A percentile compares a stretch with the other conserved stretches of the same genome.
These are phyloP conservation scores for Inga laurina DNA, from an alignment of 306 rosid species.

Conservation along the genomic window DNA sequence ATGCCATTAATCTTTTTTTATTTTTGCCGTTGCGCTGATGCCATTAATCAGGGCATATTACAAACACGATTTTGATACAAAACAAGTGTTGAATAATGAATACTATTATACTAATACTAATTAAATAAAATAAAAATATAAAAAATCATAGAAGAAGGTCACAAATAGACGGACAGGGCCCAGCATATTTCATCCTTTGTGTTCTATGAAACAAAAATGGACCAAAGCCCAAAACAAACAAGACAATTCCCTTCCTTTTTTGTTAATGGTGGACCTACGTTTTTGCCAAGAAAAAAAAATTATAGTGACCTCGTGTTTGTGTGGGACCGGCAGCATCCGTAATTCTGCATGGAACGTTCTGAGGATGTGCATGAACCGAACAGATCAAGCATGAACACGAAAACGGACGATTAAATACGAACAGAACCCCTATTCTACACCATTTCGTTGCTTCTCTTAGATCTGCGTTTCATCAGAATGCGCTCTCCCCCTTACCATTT, in stretches of 20 bases:
- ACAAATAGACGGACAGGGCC: background rate
- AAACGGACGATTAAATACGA: background rate
- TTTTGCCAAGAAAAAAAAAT: background rate
- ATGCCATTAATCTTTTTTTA: too few species aligned
- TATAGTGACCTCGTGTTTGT: background rate
- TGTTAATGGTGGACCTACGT: background rate
- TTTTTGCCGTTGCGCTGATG: too few species aligned
- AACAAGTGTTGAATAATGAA: too few species aligned
- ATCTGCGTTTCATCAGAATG: conserved; percentile 19
- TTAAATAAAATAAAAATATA: too few species aligned
- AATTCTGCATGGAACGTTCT: background rate
- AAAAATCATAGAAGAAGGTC: background rate
- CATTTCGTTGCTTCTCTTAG: conserved; percentile 23
- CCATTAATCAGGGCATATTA: too few species aligned
- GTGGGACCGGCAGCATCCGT: background rate
- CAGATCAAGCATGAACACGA: background rate
- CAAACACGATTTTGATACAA: too few species aligned
- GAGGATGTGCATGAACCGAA: background rate
- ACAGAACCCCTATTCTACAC: conserved; percentile 5
- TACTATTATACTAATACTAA: too few species aligned
- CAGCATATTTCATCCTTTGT: background rate
- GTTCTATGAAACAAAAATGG: background rate
- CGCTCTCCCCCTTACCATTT: background rate
- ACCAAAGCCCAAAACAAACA: background rate
- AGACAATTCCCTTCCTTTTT: background rate